Evolutionary conservation across 2,329 filamentous ascomycete genomes (phyloP), one percentile per base, ranked within the genome.

Genomic region (Botrytis aclada): DNA sequence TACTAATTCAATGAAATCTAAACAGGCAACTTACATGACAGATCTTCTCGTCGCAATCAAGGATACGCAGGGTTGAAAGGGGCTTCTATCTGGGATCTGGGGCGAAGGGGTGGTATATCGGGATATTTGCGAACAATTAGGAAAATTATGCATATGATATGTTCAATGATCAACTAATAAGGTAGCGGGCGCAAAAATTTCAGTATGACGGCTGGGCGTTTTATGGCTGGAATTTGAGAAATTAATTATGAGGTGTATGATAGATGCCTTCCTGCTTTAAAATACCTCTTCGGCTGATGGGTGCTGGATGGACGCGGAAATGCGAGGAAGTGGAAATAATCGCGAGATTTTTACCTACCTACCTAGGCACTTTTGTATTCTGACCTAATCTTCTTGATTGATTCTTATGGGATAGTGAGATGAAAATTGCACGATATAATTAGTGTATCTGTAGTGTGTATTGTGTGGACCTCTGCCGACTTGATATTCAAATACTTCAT

Each of bases 31-130:
- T 25, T 76, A 76, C 37, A 76, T 76, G 74, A 73, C 72, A 29
- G 75, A 76, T 56, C 67, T 76, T 39, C 56, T 76, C 20, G 51
- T 58, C 18, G 71, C 75, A 34, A 75, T 76, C 41, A 75, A 75
- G 63, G 75, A 75, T 66, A 65, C 73, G 12, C 74, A 72, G 51
- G 43, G 39, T 34, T 72, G 25, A 60, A 41, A 69, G 29, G 18
- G 47, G 10, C n/a, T 25, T n/a, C 29, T 18, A 56, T 43, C 25
- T 69, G 65, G 65, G 65, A 69, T 41, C 56, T 43, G 47, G 65
- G 41, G 34, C 22, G 37, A 29, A n/a, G n/a, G 64, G 29, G 18
- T 43, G 65, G 34, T 69, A 67, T 41, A 43, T 69, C 47, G 47
- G 65, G n/a, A 39, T 56, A 56, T n/a, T 29, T 66, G 51, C 47